Percentiles rank a stretch among this genome's conserved stretches.
Conservation (phyloP, 1,284 basidiomycete species). For the Moesziomyces sp. region DNA sequence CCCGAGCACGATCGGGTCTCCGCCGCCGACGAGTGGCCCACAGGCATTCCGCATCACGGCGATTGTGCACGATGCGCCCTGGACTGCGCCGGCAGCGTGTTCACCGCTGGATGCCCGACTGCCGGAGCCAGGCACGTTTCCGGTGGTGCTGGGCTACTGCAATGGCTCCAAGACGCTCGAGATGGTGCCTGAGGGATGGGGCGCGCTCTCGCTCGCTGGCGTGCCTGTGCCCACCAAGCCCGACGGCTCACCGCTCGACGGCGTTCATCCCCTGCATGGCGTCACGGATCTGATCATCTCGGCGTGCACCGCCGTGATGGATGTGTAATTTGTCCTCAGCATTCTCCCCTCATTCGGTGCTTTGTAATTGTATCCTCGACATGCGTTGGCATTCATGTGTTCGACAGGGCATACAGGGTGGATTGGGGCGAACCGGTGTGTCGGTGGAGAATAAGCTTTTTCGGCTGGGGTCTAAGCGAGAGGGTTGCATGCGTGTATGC, state of each 20-base stretch:
- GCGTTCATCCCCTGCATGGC: slow-evolving; percentile 32
- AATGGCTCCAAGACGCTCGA: slow-evolving; percentile 38
- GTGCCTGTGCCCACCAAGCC: slow-evolving; percentile 14
- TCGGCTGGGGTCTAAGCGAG: no score
- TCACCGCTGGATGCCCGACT: slow-evolving; percentile 24
- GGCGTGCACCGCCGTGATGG: slow-evolving; percentile 50
- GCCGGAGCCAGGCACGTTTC: slow-evolving; percentile 47
- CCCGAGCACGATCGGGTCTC: background rate
- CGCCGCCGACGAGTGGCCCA: background rate
- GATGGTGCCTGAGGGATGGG: slow-evolving; percentile 54
- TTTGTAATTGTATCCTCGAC: slow-evolving; percentile 9
- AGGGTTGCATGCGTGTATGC: no score
- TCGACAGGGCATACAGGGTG: no score
- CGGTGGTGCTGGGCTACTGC: slow-evolving; percentile 53
- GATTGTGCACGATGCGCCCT: slow-evolving; percentile 41
- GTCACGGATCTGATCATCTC: slow-evolving; percentile 51
- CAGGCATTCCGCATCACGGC: slow-evolving; percentile 49
- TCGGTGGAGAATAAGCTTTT: no score
- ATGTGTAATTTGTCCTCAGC: slow-evolving; percentile 17
- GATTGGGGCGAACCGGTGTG: no score
- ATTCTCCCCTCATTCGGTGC: background rate
- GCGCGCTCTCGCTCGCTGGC: slow-evolving; percentile 29
- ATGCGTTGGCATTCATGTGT: background rate
- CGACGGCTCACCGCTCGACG: slow-evolving; percentile 15
- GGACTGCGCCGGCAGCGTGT: slow-evolving; percentile 11